Evolutionary conservation across 2,329 filamentous ascomycete genomes (phyloP), one percentile per base, ranked within the genome.

Genomic region (Sclerotiophoma versabilis): DNA sequence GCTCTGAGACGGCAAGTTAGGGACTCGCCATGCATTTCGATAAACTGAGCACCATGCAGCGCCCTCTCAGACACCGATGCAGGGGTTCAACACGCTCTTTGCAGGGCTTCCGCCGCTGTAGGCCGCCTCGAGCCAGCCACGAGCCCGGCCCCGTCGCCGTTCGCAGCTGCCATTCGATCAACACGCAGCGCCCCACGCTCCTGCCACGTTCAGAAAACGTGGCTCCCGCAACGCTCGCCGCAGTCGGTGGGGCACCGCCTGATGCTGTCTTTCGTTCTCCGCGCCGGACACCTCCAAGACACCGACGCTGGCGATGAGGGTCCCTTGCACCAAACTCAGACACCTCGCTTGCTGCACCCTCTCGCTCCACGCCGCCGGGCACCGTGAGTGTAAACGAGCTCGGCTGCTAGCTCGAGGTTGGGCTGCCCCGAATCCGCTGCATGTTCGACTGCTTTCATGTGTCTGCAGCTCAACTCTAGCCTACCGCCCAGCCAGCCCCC

Each of bases 181-280:
- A 14, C 49, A 46, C 38, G 45, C 56, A 52, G 60, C 54, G 56
- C 53, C 62, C 64, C 60, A 62, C 59, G 64, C 59, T 50, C 34
- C 45, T 53, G 58, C 62, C 62, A 64, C 64, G 61, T 65, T 58
- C 39, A 43, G 19, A 29, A 30, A 62, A 57, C 55, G 54, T 49
- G 59, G 57, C 43, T 58, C 59, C 57, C 57, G 59, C 59, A 50
- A 39, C 49, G 27, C 34, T 41, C 22, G 27, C 27, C 33, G 22
- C 33, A 19, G 22, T 20, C 37, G 23, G 45, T 19, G 33, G 45
- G 51, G 51, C 44, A 39, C 36, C 20, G 39, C 15, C 51, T 36
- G 45, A 36, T 49, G 33, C 34, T 36, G 34, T 32, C 41, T 20
- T 30, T 45, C 22, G 17, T 22, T 19, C 36, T 43, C 34, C 23